phyloP scores from a whole-genome alignment of 768 basidiomycete genomes.

The Calvatia gigantea region DNA sequence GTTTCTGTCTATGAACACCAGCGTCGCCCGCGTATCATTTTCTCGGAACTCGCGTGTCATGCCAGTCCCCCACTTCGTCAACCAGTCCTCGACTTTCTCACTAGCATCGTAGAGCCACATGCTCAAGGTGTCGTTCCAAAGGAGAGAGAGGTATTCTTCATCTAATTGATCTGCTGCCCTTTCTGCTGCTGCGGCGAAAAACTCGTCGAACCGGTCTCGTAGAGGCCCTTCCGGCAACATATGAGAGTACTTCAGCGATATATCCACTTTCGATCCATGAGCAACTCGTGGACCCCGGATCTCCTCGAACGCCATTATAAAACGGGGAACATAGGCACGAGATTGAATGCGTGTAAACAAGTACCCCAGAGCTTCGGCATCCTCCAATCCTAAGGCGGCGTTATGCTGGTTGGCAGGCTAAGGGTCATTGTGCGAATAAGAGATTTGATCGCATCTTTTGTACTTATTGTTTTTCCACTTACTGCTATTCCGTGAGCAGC shows the following conservation, averaged over 20 bases:
- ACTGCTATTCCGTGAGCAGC: slow-evolving; percentile 57
- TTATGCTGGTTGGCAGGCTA: slow-evolving; percentile 56
- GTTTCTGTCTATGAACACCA: slow-evolving; percentile 1
- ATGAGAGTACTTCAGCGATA: slow-evolving; percentile 42
- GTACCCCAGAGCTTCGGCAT: slow-evolving; percentile 55
- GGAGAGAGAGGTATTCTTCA: slow-evolving; percentile 38
- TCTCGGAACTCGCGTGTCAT: neutral
- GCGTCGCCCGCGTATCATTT: neutral
- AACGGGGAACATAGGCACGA: slow-evolving; percentile 43
- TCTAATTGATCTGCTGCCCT: slow-evolving; percentile 40
- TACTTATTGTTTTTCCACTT: slow-evolving; percentile 7
- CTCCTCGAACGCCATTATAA: slow-evolving; percentile 57
- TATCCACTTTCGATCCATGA: slow-evolving; percentile 37
- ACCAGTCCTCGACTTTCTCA: slow-evolving; percentile 63
- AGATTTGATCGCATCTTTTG: neutral
- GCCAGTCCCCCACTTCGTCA: slow-evolving; percentile 42
- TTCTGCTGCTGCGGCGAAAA: slow-evolving; percentile 31
- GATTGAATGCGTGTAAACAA: slow-evolving; percentile 53
- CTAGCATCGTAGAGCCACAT: slow-evolving; percentile 49
- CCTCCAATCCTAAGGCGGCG: slow-evolving; percentile 53
- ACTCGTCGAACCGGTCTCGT: slow-evolving; percentile 42
- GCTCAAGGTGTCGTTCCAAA: slow-evolving; percentile 52
- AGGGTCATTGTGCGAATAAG: neutral
- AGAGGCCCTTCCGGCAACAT: slow-evolving; percentile 40
- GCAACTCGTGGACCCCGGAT: slow-evolving; percentile 49